phyloP scores from a whole-genome alignment of 805 yeast genomes.

The Candida sanyiensis region DNA sequence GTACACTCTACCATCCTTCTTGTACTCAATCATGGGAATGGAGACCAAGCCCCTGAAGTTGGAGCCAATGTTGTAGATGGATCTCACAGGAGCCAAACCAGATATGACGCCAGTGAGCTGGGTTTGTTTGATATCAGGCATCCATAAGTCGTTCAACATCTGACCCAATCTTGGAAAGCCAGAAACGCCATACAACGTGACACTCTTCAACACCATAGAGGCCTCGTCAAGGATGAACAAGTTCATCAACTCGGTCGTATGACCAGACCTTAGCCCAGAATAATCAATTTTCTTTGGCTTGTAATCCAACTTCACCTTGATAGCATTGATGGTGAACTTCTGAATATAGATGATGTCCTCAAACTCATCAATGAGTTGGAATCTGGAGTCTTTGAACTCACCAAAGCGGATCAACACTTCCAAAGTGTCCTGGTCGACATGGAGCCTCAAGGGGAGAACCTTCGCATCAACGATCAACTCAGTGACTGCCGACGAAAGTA shows the following conservation, averaged over 20 bases:
- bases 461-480: constrained; percentile 53
- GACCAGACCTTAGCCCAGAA: constrained; percentile 80
- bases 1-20: constrained; percentile 62
- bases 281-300: constrained; percentile 88
- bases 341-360: constrained; percentile 68
- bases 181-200: constrained; percentile 65
- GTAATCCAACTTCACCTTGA: constrained; percentile 72
- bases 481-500: constrained; percentile 54
- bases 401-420: constrained; percentile 78
- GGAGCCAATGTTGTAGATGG: constrained; percentile 70
- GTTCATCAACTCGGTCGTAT: constrained; percentile 80
- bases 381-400: constrained; percentile 70
- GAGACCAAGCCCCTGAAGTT: constrained; percentile 71
- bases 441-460: constrained; percentile 71
- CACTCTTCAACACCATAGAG: constrained; percentile 54
- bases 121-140: constrained; percentile 77
- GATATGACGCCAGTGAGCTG: constrained; percentile 78
- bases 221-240: constrained; percentile 87
- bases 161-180: constrained; percentile 62
- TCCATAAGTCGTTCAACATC: constrained; percentile 67
- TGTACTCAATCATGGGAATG: constrained; percentile 69
- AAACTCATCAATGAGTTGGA: constrained; percentile 49
- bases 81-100: constrained; percentile 77
- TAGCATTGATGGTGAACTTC: constrained; percentile 53
- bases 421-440: constrained; percentile 89